These are phyloP conservation scores for Thymus quinquecostatus DNA, from an alignment of 257 asterid species.

Conservation along the genomic window DNA sequence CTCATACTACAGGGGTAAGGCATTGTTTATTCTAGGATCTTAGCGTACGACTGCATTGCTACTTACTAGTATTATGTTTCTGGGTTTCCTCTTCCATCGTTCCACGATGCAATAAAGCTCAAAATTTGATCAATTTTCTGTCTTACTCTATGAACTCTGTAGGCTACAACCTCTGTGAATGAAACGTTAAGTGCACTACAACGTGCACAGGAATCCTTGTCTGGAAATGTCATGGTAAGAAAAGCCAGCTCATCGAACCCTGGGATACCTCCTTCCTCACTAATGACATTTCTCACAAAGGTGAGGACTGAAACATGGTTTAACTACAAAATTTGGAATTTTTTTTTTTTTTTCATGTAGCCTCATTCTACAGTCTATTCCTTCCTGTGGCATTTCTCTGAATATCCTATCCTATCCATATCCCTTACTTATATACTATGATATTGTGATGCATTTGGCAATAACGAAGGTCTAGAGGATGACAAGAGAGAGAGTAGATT, in stretches of 20 bases:
- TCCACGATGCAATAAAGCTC: conserved; percentile 21
- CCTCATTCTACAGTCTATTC: neutral
- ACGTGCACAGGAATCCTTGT: conserved; percentile 70
- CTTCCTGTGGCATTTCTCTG: conserved; percentile 24
- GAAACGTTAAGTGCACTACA: conserved; percentile 64
- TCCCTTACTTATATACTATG: neutral
- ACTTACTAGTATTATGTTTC: conserved; percentile 9
- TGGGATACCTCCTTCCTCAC: conserved; percentile 94
- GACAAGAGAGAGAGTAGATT: neutral
- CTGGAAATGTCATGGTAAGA: conserved; percentile 53
- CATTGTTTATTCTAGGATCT: conserved; percentile 31
- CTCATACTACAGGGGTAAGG: conserved; percentile 84
- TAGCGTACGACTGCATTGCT: neutral
- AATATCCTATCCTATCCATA: neutral
- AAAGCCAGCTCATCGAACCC: conserved; percentile 81
- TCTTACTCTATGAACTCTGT: conserved; percentile 30
- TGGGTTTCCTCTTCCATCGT: conserved; percentile 13
- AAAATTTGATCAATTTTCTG: conserved; percentile 11
- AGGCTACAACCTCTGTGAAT: conserved; percentile 51
- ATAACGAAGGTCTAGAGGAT: neutral
- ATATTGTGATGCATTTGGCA: neutral
- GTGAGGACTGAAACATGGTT: conserved; percentile 44
- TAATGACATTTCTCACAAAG: conserved; percentile 87
- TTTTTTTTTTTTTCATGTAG: neutral
- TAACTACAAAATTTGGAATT: conserved; percentile 17